Evolutionary conservation across 2,329 filamentous ascomycete genomes (phyloP), one percentile per base, ranked within the genome.

Genomic region (Venturia oleaginea): DNA sequence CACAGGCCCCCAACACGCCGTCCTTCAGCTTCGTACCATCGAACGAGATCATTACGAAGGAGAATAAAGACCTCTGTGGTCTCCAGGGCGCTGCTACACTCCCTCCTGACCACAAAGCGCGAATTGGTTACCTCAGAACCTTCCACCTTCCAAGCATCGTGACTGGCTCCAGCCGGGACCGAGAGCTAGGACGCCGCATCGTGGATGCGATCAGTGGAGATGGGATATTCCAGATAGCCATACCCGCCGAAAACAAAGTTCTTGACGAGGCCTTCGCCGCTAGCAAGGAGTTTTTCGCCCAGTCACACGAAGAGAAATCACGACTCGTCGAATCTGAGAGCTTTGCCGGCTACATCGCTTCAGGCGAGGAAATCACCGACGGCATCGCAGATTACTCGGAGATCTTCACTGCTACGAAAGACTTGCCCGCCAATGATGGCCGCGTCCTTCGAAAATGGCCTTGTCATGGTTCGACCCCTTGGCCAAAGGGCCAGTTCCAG

Each of bases 361-460:
- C 77, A 0, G 80, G 80, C 0, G 80, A 82, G 61, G 70, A 71
- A 38, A 55, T 70, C 38, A 68, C 68, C 3, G 69, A 79, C 63
- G 79, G 79, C 42, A 74, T 82, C 32, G 78, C 78, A 19, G 80
- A 83, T 68, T 82, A 81, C 67, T 80, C 77, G 0, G 80, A 82
- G 69, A 81, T 82, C 38, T 82, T 81, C 66, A 83, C 80, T 1
- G 77, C 82, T 22, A 81, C 77, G 15, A 82, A 81, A 65, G 79
- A 82, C 60, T 70, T 82, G 7, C 68, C 70, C 4, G 66, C 70
- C 1, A 66, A 71, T 4, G 78, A 82, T 59, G 67, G 69, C 0
- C 72, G 79, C 1, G 79, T 81, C 3, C 68, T 68, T 24, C 70
- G 69, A 4, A 72, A 74, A 34, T 81, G 80, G 79, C 80, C 80